Evolutionary conservation across 805 yeast species (phyloP).

Genomic region (Hanseniaspora lachancei): DNA sequence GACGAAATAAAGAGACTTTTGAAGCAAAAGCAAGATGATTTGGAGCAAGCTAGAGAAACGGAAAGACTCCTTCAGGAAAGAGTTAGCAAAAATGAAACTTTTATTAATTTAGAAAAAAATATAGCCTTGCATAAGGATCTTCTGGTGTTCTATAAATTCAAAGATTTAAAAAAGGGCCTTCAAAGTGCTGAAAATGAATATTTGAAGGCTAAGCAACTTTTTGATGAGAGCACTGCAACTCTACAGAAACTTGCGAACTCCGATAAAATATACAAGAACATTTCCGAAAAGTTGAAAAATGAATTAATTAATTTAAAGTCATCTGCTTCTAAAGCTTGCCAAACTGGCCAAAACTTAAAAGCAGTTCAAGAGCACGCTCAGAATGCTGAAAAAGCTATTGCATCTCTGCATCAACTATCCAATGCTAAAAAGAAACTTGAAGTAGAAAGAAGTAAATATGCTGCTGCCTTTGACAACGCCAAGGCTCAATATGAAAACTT

Average conservation of each 20-base stretch:
- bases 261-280: constrained; percentile 15
- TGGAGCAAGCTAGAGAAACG: constrained; percentile 16
- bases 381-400: background rate
- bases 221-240: constrained; percentile 16
- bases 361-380: background rate
- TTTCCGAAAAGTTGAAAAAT: background rate
- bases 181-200: constrained; percentile 21
- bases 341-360: background rate
- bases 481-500: constrained; percentile 1
- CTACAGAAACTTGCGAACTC: constrained; percentile 20
- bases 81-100: constrained; percentile 33
- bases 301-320: background rate
- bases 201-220: constrained; percentile 20
- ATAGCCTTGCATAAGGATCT: constrained; percentile 36
- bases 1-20: constrained; percentile 28
- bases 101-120: constrained; percentile 34
- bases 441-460: background rate
- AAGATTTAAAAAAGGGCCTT: constrained; percentile 25
- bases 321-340: background rate
- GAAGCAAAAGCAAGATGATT: constrained; percentile 22
- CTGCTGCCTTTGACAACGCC: background rate
- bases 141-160: constrained; percentile 37
- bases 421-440: background rate
- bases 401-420: background rate
- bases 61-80: constrained; percentile 23